Base-by-base conservation (phyloP, 192 early-diverging fungal species). In the Cetraspora pellucida region DNA sequence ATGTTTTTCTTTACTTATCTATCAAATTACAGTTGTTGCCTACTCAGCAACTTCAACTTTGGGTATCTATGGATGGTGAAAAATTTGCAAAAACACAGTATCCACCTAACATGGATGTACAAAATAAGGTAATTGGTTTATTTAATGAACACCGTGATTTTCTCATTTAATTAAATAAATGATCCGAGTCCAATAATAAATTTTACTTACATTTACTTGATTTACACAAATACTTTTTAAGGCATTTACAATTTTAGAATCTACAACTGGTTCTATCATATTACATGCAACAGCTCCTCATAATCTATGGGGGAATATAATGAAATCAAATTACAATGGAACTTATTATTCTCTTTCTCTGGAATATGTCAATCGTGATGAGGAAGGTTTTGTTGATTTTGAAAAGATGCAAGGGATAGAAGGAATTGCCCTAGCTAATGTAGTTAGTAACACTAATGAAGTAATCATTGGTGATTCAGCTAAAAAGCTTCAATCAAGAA, bases 311-410 rank as follows among this genome's bases (percentile, higher is more conserved):
- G 97, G 97, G 43, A 91, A 84, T 10, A 83, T 99, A n/a, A 95
- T 96, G 79, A 90, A 90, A 23, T 97, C 96, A 66, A 94, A 96
- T 82, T 92, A 91, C 10, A 92, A 97, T 66, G 97, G 96, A 64
- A 91, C 90, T 0, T 95, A 88, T 75, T 98, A 90, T 83, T 90
- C 91, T 52, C 76, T 88, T 13, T 87, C 91, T 13, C 85, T 98
- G 43, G 82, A 91, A 43, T 85, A 94, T 80, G 94, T 93, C 0
- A 96, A 98, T 82, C 87, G 94, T 57, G 88, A 95, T 74, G 77
- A 77, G 2, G 23, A 73, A 1, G 94, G 93, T 8, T 65, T 84
- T 70, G 96, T 99, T 8, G 98, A 98, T 75, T 92, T 95, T 79
- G 96, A 96, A 81, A 93, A 93, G 72, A 91, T 99, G 59, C 89